Conservation (phyloP, 768 basidiomycete species). For the Dioszegia aurantiaca region DNA sequence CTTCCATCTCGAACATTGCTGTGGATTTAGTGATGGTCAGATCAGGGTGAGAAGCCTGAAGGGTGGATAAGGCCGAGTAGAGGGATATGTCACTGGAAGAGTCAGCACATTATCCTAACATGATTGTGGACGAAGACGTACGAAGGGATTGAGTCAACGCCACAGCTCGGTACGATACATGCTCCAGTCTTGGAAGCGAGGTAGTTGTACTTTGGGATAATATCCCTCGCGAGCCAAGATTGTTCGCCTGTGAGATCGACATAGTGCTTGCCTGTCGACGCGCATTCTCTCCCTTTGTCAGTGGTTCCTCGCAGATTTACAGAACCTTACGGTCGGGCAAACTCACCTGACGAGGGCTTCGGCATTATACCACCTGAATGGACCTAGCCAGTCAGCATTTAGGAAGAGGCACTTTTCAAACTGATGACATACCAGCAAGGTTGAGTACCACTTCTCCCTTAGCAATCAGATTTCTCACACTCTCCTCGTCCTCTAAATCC, state of each 20-base stretch:
- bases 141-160: slow-evolving; percentile 56
- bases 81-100: slow-evolving; percentile 60
- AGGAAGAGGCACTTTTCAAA: no score
- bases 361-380: slow-evolving; percentile 44
- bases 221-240: slow-evolving; percentile 28
- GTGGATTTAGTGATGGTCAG: slow-evolving; percentile 60
- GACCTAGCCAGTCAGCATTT: slow-evolving; percentile 28
- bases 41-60: slow-evolving; percentile 55
- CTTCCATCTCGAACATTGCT: slow-evolving; percentile 54
- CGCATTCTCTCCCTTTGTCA: slow-evolving; percentile 81
- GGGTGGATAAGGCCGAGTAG: slow-evolving; percentile 67
- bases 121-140: slow-evolving; percentile 18
- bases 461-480: slow-evolving; percentile 28
- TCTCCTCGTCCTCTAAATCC: slow-evolving; percentile 32
- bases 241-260: slow-evolving; percentile 65
- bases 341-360: slow-evolving; percentile 43
- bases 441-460: slow-evolving; percentile 32
- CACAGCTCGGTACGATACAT: slow-evolving; percentile 75
- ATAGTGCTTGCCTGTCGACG: slow-evolving; percentile 71
- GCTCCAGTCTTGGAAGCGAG: slow-evolving; percentile 67
- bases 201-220: slow-evolving; percentile 63
- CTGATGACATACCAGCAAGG: no score
- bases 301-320: no score
- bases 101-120: background rate
- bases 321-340: no score